phyloP scores from a whole-genome alignment of 495 filamentous ascomycete species.

The Aspergillus affinis region DNA sequence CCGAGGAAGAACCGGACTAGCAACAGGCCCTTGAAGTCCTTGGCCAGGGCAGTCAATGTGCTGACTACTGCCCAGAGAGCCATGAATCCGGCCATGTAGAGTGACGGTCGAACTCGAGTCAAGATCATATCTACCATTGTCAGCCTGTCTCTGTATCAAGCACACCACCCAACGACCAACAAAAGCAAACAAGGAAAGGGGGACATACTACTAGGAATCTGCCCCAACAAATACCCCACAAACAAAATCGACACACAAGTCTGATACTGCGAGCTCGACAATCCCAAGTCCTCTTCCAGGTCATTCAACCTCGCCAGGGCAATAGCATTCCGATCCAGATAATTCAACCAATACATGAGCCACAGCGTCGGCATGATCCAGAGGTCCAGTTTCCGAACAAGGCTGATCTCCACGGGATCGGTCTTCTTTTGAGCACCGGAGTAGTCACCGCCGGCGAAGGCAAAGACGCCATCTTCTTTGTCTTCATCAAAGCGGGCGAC shows the following conservation, averaged over 20 bases:
- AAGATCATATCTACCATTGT: constrained; percentile 53
- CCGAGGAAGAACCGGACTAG: constrained; percentile 39
- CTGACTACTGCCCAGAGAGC: constrained; percentile 48
- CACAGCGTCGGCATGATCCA: constrained; percentile 50
- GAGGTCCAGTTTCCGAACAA: constrained; percentile 49
- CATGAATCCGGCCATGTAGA: constrained; percentile 36
- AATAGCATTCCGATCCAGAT: constrained; percentile 43
- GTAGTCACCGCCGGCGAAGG: constrained; percentile 24
- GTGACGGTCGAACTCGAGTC: constrained; percentile 34
- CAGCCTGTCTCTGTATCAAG: constrained; percentile 6
- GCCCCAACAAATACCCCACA: constrained; percentile 38
- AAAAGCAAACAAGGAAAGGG: constrained; percentile 19
- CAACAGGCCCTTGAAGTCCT: constrained; percentile 41
- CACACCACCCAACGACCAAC: constrained; percentile 12
- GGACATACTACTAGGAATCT: constrained; percentile 23
- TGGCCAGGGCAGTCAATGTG: constrained; percentile 40
- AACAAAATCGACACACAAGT: constrained; percentile 55
- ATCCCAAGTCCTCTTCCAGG: constrained; percentile 40
- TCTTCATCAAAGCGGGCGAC: neutral
- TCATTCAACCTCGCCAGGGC: constrained; percentile 30
- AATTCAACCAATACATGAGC: constrained; percentile 51
- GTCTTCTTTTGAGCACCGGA: constrained; percentile 41
- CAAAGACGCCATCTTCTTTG: neutral
- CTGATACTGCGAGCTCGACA: constrained; percentile 47
- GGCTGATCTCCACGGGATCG: constrained; percentile 39